Conservation (phyloP, 2,329 filamentous ascomycete genomes). For the Orbilia blumenaviensis region DNA sequence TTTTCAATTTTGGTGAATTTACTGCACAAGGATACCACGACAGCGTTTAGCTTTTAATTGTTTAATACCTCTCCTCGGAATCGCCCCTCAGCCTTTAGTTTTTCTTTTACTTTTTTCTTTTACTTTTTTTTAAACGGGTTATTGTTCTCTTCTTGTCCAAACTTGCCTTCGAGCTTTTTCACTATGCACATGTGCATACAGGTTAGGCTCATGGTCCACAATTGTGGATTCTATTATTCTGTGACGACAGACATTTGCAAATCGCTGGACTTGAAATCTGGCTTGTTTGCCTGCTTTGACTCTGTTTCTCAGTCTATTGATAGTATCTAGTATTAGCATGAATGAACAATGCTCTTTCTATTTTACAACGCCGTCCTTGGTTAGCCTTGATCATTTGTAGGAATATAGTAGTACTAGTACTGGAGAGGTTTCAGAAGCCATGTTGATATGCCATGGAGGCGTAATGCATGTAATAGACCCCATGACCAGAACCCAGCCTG, state of each 20-base stretch:
- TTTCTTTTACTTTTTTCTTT: background rate
- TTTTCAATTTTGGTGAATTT: background rate
- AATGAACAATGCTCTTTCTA: background rate
- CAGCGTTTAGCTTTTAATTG: slow-evolving; percentile 38
- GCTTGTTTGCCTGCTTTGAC: background rate
- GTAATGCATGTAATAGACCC: background rate
- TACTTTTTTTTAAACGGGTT: background rate
- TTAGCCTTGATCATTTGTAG: no score
- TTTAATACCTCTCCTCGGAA: slow-evolving; percentile 17
- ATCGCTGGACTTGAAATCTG: background rate
- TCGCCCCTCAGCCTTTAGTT: background rate
- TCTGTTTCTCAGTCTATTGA: background rate
- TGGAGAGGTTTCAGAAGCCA: no score
- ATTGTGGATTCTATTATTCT: background rate
- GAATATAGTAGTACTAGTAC: no score
- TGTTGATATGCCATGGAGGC: background rate
- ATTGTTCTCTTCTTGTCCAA: slow-evolving; percentile 5
- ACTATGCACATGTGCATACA: slow-evolving; percentile 5
- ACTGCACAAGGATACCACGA: slow-evolving; percentile 39
- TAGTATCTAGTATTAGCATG: background rate
- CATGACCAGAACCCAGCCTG: background rate
- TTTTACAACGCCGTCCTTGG: no score
- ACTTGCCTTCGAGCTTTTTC: background rate
- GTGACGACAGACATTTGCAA: background rate
- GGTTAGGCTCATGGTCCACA: background rate